phyloP scores from a whole-genome alignment of 148 eudicot genomes.

The Amaranthus palmeri region DNA sequence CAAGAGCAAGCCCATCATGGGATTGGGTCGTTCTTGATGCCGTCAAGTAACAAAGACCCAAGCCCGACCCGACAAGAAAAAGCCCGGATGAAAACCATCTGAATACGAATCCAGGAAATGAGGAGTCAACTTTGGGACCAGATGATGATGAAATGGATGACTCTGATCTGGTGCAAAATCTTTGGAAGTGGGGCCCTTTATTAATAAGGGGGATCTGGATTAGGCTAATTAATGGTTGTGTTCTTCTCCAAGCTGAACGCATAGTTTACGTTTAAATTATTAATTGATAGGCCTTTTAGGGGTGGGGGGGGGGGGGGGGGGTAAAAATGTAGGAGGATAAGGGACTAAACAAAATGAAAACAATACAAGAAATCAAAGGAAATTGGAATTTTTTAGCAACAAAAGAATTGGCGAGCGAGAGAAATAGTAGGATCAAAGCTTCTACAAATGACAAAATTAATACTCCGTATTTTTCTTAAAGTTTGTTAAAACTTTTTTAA shows the following conservation, averaged over 20 bases:
- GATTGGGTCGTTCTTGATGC: not conserved
- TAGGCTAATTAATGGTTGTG: slow-evolving; percentile 8
- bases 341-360: not conserved
- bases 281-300: too few species aligned
- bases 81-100: slow-evolving; percentile 33
- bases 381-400: not conserved
- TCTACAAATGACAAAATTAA: slow-evolving; percentile 17
- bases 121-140: slow-evolving; percentile 5
- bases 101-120: not conserved
- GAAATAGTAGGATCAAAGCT: slow-evolving; percentile 30
- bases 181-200: slow-evolving; percentile 7
- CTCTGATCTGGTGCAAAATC: slow-evolving; percentile 16
- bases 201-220: not conserved
- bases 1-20: slow-evolving; percentile 16
- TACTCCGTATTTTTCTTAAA: not conserved
- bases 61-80: slow-evolving; percentile 42
- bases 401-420: slow-evolving; percentile 9
- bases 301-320: not conserved
- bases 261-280: slow-evolving; percentile 1
- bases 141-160: slow-evolving; percentile 11
- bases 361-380: not conserved
- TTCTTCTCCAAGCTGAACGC: slow-evolving; percentile 20
- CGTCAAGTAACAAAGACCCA: slow-evolving; percentile 42
- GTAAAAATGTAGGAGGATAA: not conserved
- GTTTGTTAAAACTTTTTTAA: not conserved